phyloP scores from a whole-genome alignment of 345 rosid species.

The thale cress (Arabidopsis thaliana) region DNA sequence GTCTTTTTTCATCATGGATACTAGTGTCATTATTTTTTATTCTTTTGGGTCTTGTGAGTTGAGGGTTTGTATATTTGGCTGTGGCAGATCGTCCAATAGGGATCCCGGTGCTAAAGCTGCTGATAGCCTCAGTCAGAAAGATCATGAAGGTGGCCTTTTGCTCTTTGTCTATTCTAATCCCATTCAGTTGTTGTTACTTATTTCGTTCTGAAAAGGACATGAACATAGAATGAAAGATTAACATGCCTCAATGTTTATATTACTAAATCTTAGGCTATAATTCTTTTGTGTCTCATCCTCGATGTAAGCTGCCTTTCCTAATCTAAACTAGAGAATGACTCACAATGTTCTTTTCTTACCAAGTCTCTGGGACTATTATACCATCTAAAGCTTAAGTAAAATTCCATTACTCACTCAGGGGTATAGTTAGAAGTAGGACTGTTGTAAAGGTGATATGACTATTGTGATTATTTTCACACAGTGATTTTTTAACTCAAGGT shows the following conservation, averaged over 20 bases:
- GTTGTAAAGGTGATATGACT: neutral
- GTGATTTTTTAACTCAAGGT: neutral
- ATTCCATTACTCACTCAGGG: neutral
- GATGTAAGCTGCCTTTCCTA: conserved; percentile 1
- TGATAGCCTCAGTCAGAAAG: conserved; percentile 70
- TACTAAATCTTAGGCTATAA: neutral
- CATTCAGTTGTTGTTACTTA: conserved; percentile 11
- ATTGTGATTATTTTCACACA: neutral
- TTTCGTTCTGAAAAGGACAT: neutral
- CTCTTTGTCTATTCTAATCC: conserved; percentile 10
- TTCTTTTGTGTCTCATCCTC: neutral
- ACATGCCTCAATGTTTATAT: conserved; percentile 8
- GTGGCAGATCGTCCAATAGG: conserved; percentile 81
- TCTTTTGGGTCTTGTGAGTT: conserved; percentile 22
- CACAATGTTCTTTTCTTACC: neutral
- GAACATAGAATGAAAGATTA: neutral
- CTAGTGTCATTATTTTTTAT: neutral
- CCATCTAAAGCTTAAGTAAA: neutral
- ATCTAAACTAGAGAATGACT: neutral
- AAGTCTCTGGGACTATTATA: neutral
- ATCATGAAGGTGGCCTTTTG: conserved; percentile 71
- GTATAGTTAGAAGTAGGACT: neutral
- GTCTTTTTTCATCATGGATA: neutral
- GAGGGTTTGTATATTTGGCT: conserved; percentile 22
- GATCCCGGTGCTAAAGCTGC: conserved; percentile 83